Conservation (phyloP, 169 alveolate genomes). For the Perkinsus olseni region DNA sequence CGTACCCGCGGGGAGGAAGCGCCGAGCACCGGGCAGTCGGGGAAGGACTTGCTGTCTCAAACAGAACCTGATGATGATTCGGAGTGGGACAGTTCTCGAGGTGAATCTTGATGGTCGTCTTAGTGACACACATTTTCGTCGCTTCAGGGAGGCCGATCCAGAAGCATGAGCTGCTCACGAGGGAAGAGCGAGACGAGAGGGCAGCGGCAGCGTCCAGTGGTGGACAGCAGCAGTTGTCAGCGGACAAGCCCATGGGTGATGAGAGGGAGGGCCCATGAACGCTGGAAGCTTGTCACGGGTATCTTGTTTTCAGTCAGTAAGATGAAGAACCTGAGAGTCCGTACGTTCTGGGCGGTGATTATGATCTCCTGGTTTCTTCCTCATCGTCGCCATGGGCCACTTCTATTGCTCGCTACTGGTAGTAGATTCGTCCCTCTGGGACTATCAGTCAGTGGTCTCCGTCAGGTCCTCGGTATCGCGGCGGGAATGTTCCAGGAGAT, state of each 20-base stretch:
- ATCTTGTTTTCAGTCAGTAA: neutral
- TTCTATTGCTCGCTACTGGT: conserved; percentile 71
- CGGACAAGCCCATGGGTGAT: neutral
- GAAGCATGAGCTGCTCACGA: neutral
- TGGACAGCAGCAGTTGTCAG: neutral
- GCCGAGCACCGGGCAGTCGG: neutral
- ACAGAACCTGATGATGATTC: neutral
- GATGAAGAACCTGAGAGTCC: conserved; percentile 12
- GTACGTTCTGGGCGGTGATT: conserved; percentile 63
- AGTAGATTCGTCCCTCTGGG: conserved; percentile 40
- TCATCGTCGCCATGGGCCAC: conserved; percentile 76
- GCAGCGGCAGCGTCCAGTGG: neutral
- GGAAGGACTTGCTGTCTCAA: neutral
- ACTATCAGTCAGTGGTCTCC: conserved; percentile 40
- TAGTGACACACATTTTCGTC: neutral
- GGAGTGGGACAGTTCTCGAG: neutral
- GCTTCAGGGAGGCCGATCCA: neutral
- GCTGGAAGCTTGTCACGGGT: neutral
- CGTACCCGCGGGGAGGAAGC: neutral
- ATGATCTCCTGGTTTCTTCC: conserved; percentile 47
- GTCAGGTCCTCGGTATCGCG: conserved; percentile 13
- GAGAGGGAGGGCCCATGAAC: neutral
- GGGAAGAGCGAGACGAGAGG: neutral
- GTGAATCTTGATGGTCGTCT: neutral
- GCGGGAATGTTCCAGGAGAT: conserved; percentile 38